Base-by-base conservation (phyloP, 23 red algal species). In the Gracilaria vermiculophylla region DNA sequence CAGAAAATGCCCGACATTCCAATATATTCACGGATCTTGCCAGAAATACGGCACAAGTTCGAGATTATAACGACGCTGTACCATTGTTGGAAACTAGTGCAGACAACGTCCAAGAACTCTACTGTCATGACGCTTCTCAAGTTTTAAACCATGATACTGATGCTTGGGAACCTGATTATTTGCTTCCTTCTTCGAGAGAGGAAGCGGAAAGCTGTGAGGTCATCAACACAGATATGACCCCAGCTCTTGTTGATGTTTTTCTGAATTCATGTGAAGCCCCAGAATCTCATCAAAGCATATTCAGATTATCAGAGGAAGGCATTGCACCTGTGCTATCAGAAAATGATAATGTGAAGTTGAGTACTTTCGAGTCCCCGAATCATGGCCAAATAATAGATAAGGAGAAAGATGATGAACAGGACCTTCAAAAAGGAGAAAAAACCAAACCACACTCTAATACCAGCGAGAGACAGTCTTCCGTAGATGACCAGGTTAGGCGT, bases 1-100 rank as follows among this genome's bases (percentile, higher is more conserved):
- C 21, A 48, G 67, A 73, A 73, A 31, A 36, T 48, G 39, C 67
- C 8, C 36, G 67, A 73, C 67, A 73, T 73, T 73, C 67, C 1
- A 42, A 73, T 48, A 48, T 73, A 28, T 73, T 73, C 31, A 8
- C 37, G 1, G 42, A 73, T 5, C 17, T 32, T 45, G 67, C 23
- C 19, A 48, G 40, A 24, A 29, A 6, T 24, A 0, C 28, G 20
- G 19, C 17, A 25, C 3, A 24, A 24, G 40, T 4, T 27, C 15
- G 33, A 5, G 19, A 27, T 2, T 12, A 36, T 7, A 47, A 73
- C 23, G 4, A n/a, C 25, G 20, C n/a, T 48, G 33, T 25, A 5
- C 6, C 40, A 45, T 45, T 10, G 7, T 12, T 9, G 35, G 42
- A 73, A 48, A 24, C 67, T 48, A 40, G 21, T 28, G 25, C 25